Evolutionary conservation across 345 rosid genomes (phyloP), one percentile per base, ranked within the genome.

Genomic region (Noccaea bulbosa): DNA sequence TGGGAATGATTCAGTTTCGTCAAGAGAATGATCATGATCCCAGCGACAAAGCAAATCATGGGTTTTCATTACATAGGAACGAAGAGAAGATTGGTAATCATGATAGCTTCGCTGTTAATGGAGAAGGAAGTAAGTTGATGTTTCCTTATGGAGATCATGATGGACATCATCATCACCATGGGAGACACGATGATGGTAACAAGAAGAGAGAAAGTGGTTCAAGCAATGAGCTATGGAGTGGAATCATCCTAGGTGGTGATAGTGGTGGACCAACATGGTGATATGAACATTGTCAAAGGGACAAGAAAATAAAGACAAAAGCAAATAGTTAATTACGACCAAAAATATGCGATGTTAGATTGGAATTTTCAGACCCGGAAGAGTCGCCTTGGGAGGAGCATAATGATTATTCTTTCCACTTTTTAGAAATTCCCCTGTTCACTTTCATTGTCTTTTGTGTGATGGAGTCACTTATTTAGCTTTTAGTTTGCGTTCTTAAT

Each of bases 251-350:
- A 68, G 74, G 78, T 75, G 78, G 78, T 68, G 65, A 69, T 45
- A 61, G 78, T 75, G 78, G 78, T 75, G 78, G 78, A 68, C 78
- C 78, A 61, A 62, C 74, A 46, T 75, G 78, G 74, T 68, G 74
- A 75, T 68, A 44, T 68, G 62, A 58, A 62, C 24, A 67, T 67
- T 39, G 40, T 66, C 72, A 66, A 66, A 30, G 14, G 44, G 45
- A 30, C 50, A 48, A 47, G 71, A 46, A 16, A 37, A 54, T 55
- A 65, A 71, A 56, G 71, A 73, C 67, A 73, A 65, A 66, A 58
- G 11, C 38, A 73, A 65, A 74, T 15, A 66, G 67, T 66, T 50
- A 48, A 20, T 20, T 20, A 20, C 60, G 49, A 63, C 46, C 40
- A 74, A 41, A 10, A 46, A 5, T 41, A 66, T 41, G 65, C 50